These are phyloP conservation scores for Calonectria pseudoreteaudii DNA, from an alignment of 2,329 filamentous ascomycete genomes.

Conservation along the genomic window DNA sequence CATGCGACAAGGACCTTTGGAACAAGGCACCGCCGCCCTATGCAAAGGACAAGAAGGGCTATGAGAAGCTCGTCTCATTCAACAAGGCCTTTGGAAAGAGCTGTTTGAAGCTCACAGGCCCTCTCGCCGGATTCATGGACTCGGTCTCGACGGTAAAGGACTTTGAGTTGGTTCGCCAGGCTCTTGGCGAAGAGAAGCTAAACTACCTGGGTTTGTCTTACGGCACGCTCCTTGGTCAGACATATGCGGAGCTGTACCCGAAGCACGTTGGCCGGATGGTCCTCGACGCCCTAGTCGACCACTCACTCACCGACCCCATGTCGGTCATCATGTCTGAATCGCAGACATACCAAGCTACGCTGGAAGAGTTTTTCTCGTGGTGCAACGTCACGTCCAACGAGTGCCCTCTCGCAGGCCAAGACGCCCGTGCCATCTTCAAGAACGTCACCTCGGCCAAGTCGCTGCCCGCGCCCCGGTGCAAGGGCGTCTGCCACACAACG, in stretches of 20 bases:
- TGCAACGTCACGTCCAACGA: constrained; percentile 27
- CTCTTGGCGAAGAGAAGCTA: constrained; percentile 38
- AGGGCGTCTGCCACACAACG: constrained; percentile 17
- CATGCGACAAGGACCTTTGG: constrained; percentile 49
- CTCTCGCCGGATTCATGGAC: constrained; percentile 39
- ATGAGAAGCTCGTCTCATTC: constrained; percentile 26
- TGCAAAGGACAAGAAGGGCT: constrained; percentile 11
- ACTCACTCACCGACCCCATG: constrained; percentile 31
- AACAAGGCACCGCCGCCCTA: constrained; percentile 29
- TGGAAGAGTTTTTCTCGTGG: constrained; percentile 39
- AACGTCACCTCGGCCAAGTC: constrained; percentile 28
- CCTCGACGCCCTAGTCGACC: constrained; percentile 44
- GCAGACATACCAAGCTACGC: constrained; percentile 30
- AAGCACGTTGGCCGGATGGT: constrained; percentile 40
- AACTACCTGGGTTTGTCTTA: constrained; percentile 53
- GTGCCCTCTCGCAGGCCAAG: constrained; percentile 38
- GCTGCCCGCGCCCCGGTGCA: constrained; percentile 29
- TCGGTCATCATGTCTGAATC: constrained; percentile 27
- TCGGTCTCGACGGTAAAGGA: constrained; percentile 39
- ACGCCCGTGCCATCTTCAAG: constrained; percentile 28
- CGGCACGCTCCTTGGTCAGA: constrained; percentile 49
- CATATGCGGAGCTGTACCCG: constrained; percentile 48
- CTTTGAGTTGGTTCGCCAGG: constrained; percentile 36
- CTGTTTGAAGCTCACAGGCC: constrained; percentile 36
- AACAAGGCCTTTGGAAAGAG: constrained; percentile 34